Percentiles rank a stretch among this genome's conserved stretches.
Evolutionary conservation across 202 grass and related monocot species (phyloP).

Genomic region (Digitaria exilis): DNA sequence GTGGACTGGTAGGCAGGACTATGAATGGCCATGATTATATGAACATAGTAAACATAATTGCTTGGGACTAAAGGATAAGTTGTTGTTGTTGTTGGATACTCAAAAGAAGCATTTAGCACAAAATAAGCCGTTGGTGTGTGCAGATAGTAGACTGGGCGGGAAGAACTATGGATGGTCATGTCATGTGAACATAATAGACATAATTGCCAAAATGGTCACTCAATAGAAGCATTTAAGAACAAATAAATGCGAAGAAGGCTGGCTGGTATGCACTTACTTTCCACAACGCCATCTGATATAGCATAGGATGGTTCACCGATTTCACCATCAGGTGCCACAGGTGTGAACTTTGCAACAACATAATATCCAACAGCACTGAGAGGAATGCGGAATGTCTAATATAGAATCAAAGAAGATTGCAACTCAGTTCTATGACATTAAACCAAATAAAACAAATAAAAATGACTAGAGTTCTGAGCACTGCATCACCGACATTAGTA

Average conservation of each 20-base stretch:
- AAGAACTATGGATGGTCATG: not conserved
- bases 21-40: not conserved
- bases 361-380: slow-evolving; percentile 75
- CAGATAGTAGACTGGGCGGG: not conserved
- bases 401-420: slow-evolving; percentile 26
- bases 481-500: slow-evolving; percentile 23
- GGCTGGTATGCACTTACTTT: slow-evolving; percentile 70
- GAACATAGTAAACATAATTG: slow-evolving; percentile 1
- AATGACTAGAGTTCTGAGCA: slow-evolving; percentile 16
- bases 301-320: slow-evolving; percentile 82
- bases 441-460: slow-evolving; percentile 37
- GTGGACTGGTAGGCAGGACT: not conserved
- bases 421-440: slow-evolving; percentile 29
- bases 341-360: slow-evolving; percentile 93
- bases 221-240: not conserved
- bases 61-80: too few species aligned
- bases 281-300: slow-evolving; percentile 68
- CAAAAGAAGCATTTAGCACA: not conserved
- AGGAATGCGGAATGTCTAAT: slow-evolving; percentile 87
- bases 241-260: not conserved
- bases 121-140: not conserved
- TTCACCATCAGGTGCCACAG: slow-evolving; percentile 89
- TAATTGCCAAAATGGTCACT: not conserved
- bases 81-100: too few species aligned
- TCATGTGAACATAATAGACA: slow-evolving; percentile 15